Evolutionary conservation across 768 basidiomycete species (phyloP), one percentile per base, ranked within the genome.

Genomic region (Rhodosporidiobolus odoratus): DNA sequence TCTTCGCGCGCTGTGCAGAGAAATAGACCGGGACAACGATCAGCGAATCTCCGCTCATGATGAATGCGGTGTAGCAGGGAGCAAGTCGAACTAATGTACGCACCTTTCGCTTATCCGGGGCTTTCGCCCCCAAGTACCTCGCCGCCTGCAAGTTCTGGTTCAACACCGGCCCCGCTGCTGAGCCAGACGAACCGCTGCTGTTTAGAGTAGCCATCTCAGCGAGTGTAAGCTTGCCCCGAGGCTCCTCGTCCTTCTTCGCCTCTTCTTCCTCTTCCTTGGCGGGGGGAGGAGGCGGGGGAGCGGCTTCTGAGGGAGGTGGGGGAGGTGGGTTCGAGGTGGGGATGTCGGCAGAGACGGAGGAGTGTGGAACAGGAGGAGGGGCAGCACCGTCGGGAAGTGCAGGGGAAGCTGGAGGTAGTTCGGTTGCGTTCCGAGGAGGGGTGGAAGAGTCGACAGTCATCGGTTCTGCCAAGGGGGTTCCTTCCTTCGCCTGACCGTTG

Each of bases 51-150:
- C n/a, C n/a, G n/a, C n/a, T n/a, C n/a, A n/a, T n/a, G n/a, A n/a
- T n/a, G n/a, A n/a, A n/a, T n/a, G n/a, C n/a, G n/a, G n/a, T n/a
- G n/a, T n/a, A n/a, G n/a, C n/a, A n/a, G n/a, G n/a, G n/a, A n/a
- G n/a, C n/a, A n/a, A n/a, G n/a, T n/a, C n/a, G n/a, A n/a, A n/a
- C n/a, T n/a, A n/a, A n/a, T n/a, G n/a, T n/a, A 43, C 92, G 87
- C 75, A 92, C 89, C 80, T 91, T 92, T 48, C 91, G 88, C 82
- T 93, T 94, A 84, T 94, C 93, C 80, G 87, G 91, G 25, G 69
- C 58, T 80, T 90, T 89, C 27, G 91, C 89, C 8, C 96, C 96
- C 40, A 99, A 87, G 79, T 99, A 98, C 45, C 95, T 87, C 32
- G 93, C 62, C 32, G 74, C 74, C n/a, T 71, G 62, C 41, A 75